phyloP scores from a whole-genome alignment of 2,329 filamentous ascomycete genomes.

The Simplicillium sp. region DNA sequence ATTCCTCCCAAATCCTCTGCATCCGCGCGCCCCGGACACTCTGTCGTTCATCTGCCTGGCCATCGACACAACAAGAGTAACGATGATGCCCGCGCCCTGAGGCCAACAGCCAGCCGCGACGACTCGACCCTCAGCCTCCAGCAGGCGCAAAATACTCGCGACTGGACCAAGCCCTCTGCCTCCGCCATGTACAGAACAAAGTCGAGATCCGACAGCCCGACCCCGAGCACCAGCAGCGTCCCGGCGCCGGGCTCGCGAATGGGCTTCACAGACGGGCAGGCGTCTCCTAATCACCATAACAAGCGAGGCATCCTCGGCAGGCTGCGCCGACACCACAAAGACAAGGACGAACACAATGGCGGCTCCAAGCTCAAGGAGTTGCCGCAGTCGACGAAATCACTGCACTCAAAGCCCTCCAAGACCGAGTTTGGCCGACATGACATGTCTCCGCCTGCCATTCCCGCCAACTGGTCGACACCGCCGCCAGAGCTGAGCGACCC shows the following conservation, averaged over 20 bases:
- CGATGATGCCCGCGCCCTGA: conserved; percentile 55
- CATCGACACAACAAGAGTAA: conserved; percentile 63
- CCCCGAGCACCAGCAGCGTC: conserved; percentile 62
- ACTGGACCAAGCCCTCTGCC: conserved; percentile 35
- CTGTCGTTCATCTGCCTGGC: conserved; percentile 55
- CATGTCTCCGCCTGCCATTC: conserved; percentile 25
- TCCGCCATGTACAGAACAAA: conserved; percentile 34
- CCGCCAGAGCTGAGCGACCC: conserved; percentile 2
- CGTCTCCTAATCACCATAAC: conserved; percentile 46
- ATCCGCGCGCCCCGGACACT: conserved; percentile 49
- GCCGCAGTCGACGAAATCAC: conserved; percentile 42
- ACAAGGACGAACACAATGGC: conserved; percentile 39
- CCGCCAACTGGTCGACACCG: conserved; percentile 17
- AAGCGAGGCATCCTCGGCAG: conserved; percentile 42
- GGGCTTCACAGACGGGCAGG: conserved; percentile 42
- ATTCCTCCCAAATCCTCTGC: conserved; percentile 53
- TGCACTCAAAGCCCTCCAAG: conserved; percentile 40
- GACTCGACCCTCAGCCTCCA: conserved; percentile 47
- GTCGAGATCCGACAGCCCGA: conserved; percentile 69
- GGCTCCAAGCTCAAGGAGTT: conserved; percentile 33
- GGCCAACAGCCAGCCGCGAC: conserved; percentile 68
- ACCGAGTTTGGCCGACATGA: conserved; percentile 31
- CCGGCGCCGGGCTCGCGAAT: conserved; percentile 35
- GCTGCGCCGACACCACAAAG: conserved; percentile 41
- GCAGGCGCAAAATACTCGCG: conserved; percentile 32